Evolutionary conservation across 176 grass and related monocot species (phyloP), one percentile per base, ranked within the genome.

Genomic region (Phragmites australis): DNA sequence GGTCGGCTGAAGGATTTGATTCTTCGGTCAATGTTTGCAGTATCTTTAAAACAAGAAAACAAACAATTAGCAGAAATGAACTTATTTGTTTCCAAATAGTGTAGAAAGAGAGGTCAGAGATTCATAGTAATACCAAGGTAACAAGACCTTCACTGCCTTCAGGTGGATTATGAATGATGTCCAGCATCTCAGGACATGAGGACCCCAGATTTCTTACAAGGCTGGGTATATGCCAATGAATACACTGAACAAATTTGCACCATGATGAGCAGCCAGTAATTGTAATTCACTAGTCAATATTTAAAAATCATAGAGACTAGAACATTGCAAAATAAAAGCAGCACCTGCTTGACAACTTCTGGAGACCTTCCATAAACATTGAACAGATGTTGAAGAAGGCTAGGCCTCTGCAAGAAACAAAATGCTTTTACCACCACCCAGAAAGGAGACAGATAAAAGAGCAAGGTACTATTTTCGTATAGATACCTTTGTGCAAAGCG

Each of bases 71-170:
- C 41, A 78, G 77, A 81, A 81, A 72, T 31, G 26, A 81, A 72
- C 6, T 72, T 74, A 75, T 63, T 45, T 40, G 19, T 31, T 75
- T 49, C 18, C 16, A 48, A 48, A 88, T 67, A 75, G 37, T 86
- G 30, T 26, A 70, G 12, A 85, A 47, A 75, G 43, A 74, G 26
- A 55, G 58, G 65, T 57, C 37, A 79, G 30, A 78, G 47, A 84
- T 62, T 86, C 59, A 83, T 62, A 46, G 44, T 67, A 70, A 80
- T 94, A 99, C 97, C 93, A 99, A 77, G 62, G 87, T 93, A 83
- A 96, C 68, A 74, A 99, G 97, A 68, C 90, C 84, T 88, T 96
- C 93, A 74, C 93, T 93, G 84, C 97, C 97, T 90, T 99, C 93
- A 65, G 97, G 90, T 86, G 89, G 90, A 86, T 90, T 85, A 87